phyloP scores from a whole-genome alignment of 306 rosid species.

The Pachyrhizus erosus region DNA sequence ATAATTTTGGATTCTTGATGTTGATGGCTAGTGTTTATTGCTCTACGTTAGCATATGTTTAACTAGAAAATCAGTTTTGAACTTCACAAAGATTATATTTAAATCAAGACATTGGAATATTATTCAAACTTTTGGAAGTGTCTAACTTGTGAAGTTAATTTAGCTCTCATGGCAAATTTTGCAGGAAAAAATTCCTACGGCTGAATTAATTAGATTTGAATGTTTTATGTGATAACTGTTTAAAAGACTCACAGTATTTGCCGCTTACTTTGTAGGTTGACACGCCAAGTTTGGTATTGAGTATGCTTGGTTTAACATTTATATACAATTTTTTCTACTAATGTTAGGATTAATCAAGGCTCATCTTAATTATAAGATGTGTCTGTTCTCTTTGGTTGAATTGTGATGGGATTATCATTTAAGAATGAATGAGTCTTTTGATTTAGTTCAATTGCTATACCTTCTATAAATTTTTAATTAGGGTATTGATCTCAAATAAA shows the following conservation, averaged over 20 bases:
- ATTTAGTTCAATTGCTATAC: not conserved
- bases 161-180: not conserved
- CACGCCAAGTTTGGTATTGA: too few relatives aligned
- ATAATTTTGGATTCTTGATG: too few relatives aligned
- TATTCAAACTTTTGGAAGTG: not conserved
- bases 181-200: not conserved
- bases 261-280: too few relatives aligned
- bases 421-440: not conserved
- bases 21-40: too few relatives aligned
- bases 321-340: not conserved
- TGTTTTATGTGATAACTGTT: too few relatives aligned
- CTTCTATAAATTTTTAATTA: not conserved
- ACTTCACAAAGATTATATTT: not conserved
- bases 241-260: too few relatives aligned
- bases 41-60: not conserved
- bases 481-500: not conserved
- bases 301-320: too few relatives aligned
- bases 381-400: not conserved
- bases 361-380: not conserved
- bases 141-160: not conserved
- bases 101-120: not conserved
- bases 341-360: not conserved
- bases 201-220: not conserved
- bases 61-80: not conserved
- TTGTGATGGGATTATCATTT: not conserved